These are phyloP conservation scores for Fusarium torulosum DNA, from an alignment of 2,329 filamentous ascomycete genomes.

Conservation along the genomic window DNA sequence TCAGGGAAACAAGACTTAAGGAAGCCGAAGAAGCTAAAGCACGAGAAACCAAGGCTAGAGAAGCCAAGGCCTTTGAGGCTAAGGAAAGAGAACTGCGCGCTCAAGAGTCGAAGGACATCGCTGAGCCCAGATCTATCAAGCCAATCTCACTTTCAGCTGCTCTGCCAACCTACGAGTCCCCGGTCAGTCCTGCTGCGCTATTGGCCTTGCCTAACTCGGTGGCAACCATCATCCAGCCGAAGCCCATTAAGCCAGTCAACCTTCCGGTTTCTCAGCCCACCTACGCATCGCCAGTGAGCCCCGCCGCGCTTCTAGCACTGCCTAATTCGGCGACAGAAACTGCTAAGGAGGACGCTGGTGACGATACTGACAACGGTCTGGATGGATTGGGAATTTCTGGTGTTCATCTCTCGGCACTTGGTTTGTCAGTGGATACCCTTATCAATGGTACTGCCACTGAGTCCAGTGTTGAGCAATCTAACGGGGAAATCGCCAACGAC, in stretches of 20 bases:
- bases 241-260: conserved; percentile 4
- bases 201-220: conserved; percentile 69
- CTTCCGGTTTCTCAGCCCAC: not conserved
- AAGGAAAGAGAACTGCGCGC: conserved; percentile 20
- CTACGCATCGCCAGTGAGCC: conserved; percentile 58
- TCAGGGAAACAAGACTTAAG: conserved; percentile 73
- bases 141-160: conserved; percentile 8
- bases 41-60: conserved; percentile 37
- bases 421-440: conserved; percentile 20
- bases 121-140: conserved; percentile 9
- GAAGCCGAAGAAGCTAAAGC: conserved; percentile 56
- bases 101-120: conserved; percentile 13
- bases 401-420: conserved; percentile 10
- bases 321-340: conserved; percentile 62
- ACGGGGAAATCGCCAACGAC: conserved; percentile 23
- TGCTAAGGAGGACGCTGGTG: not conserved
- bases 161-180: conserved; percentile 45
- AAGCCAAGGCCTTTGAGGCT: conserved; percentile 29
- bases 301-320: conserved; percentile 61
- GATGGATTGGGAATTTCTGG: conserved; percentile 15
- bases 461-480: not conserved
- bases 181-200: conserved; percentile 61
- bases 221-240: conserved; percentile 20
- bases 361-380: not conserved
- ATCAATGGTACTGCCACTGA: conserved; percentile 5